Conservation (phyloP, 805 yeast genomes). For the Nakazawaea molendinolei region DNA sequence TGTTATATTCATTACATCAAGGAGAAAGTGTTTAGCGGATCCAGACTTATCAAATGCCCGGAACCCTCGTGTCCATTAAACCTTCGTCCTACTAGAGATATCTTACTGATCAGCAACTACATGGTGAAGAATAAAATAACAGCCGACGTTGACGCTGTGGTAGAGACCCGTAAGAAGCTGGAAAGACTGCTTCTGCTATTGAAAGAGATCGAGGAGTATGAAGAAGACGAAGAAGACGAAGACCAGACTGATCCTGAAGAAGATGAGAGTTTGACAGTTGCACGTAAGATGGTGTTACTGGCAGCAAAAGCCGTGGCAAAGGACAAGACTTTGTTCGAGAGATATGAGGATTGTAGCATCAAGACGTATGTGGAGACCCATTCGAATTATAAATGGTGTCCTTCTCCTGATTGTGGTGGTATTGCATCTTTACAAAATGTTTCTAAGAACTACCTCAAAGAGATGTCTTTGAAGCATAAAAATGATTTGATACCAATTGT, state of each 20-base stretch:
- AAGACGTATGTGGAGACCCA: conserved; percentile 47
- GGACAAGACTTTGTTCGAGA: conserved; percentile 19
- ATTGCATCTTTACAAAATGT: conserved; percentile 30
- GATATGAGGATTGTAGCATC: conserved; percentile 38
- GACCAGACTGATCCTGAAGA: conserved; percentile 11
- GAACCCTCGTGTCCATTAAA: conserved; percentile 43
- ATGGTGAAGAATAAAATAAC: conserved; percentile 7
- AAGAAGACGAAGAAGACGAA: conserved; percentile 14
- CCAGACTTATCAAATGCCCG: conserved; percentile 58
- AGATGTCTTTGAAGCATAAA: conserved; percentile 8
- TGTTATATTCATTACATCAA: conserved; percentile 63
- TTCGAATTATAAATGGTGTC: conserved; percentile 66
- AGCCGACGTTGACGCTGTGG: conserved; percentile 11
- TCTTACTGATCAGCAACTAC: conserved; percentile 24
- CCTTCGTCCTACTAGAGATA: conserved; percentile 33
- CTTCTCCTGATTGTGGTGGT: conserved; percentile 70
- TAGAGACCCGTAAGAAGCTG: conserved; percentile 12
- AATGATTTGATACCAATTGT: conserved; percentile 54
- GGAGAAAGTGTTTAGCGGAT: conserved; percentile 32
- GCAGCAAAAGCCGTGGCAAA: conserved; percentile 10
- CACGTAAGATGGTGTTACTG: conserved; percentile 5
- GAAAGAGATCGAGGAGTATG: conserved; percentile 18
- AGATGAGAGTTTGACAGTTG: conserved; percentile 18
- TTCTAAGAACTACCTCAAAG: conserved; percentile 16
- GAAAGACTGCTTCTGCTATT: conserved; percentile 9